phyloP scores from a whole-genome alignment of 805 yeast species.

The Myxozyma monticola region DNA sequence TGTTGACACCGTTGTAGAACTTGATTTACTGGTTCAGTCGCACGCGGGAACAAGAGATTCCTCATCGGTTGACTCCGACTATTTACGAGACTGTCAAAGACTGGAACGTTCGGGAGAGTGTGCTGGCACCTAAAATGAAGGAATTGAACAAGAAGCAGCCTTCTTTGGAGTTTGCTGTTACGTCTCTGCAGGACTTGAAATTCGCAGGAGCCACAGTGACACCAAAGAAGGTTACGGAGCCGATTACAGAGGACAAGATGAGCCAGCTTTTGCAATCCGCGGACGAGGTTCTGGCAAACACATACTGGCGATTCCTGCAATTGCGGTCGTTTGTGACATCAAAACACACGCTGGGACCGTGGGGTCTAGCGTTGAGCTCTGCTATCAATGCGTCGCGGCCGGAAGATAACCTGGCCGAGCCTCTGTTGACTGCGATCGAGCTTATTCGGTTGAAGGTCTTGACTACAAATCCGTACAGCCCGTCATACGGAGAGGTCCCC shows the following conservation, averaged over 20 bases:
- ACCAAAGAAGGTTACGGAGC: constrained; percentile 10
- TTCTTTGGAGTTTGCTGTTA: constrained; percentile 37
- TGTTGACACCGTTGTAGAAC: constrained; percentile 24
- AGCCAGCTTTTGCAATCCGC: constrained; percentile 8
- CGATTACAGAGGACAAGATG: constrained; percentile 5
- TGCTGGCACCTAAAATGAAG: constrained; percentile 33
- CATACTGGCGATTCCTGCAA: constrained; percentile 22
- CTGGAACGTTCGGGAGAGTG: constrained; percentile 35
- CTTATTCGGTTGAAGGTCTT: constrained; percentile 33
- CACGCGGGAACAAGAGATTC: constrained; percentile 43
- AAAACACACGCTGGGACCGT: constrained; percentile 28
- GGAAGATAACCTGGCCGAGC: constrained; percentile 39
- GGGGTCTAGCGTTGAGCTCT: constrained; percentile 55
- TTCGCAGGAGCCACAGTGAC: constrained; percentile 35
- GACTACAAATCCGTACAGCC: constrained; percentile 38
- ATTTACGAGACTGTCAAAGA: constrained; percentile 46
- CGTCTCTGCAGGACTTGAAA: constrained; percentile 40
- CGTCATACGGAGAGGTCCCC: constrained; percentile 41
- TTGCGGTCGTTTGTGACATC: constrained; percentile 25
- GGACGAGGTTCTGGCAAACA: constrained; percentile 16
- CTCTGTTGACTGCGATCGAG: constrained; percentile 33
- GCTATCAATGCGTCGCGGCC: constrained; percentile 42
- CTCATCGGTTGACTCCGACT: constrained; percentile 57
- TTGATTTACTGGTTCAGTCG: constrained; percentile 58
- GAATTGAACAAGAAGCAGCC: constrained; percentile 30